phyloP scores from a whole-genome alignment of 805 yeast species.

The Alloascoidea hylecoeti region DNA sequence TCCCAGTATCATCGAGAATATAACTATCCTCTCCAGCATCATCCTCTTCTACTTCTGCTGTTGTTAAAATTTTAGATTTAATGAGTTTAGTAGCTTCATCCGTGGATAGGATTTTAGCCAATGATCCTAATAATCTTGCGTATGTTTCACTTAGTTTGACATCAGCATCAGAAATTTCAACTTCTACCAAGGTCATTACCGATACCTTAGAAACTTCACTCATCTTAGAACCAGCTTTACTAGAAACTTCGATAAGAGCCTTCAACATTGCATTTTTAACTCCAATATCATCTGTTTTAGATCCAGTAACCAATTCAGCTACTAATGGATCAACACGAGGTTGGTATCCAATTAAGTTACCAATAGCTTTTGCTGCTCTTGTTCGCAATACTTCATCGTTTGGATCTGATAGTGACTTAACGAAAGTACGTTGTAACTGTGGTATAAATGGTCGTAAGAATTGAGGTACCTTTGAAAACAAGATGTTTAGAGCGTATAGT shows the following conservation, averaged over 20 bases:
- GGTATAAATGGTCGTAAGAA: constrained; percentile 93
- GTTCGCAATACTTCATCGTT: constrained; percentile 57
- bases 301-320: constrained; percentile 49
- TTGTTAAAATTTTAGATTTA: constrained; percentile 37
- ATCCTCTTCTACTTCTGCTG: not conserved
- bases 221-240: constrained; percentile 66
- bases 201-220: constrained; percentile 57
- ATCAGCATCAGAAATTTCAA: constrained; percentile 39
- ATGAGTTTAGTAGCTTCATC: constrained; percentile 54
- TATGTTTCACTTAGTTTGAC: constrained; percentile 61
- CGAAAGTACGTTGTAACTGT: constrained; percentile 93
- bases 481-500: constrained; percentile 62
- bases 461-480: constrained; percentile 76
- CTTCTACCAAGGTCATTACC: constrained; percentile 62
- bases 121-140: constrained; percentile 67
- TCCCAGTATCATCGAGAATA: constrained; percentile 16
- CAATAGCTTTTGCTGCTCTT: constrained; percentile 83
- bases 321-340: constrained; percentile 91
- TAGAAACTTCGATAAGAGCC: constrained; percentile 72
- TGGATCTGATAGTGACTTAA: constrained; percentile 75
- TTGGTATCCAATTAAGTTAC: constrained; percentile 76
- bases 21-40: not conserved
- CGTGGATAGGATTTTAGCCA: constrained; percentile 47
- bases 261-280: constrained; percentile 77
- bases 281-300: constrained; percentile 39